phyloP scores from a whole-genome alignment of 2,329 filamentous ascomycete species.

The Penicillium occitanis region DNA sequence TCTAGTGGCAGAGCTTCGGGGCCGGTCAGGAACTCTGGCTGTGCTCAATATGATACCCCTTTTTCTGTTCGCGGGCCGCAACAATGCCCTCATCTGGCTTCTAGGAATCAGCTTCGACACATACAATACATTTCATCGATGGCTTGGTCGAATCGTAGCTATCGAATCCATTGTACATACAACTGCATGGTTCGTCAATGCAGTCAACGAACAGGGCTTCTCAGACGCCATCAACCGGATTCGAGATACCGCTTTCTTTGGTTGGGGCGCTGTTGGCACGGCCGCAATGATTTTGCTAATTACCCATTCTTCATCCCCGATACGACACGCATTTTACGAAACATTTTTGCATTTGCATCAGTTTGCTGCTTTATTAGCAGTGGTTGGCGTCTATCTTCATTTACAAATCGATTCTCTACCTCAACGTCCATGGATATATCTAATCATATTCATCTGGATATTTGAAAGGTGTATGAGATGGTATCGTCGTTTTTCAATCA shows the following conservation, averaged over 20 bases:
- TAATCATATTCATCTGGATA: constrained; percentile 42
- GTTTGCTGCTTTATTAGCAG: constrained; percentile 43
- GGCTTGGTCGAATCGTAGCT: constrained; percentile 76
- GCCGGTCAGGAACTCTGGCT: constrained; percentile 78
- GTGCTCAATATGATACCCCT: constrained; percentile 90
- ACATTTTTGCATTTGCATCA: constrained; percentile 51
- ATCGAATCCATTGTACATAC: constrained; percentile 70
- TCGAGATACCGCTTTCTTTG: constrained; percentile 42
- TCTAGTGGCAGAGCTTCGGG: constrained; percentile 77
- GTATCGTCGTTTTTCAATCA: constrained; percentile 54
- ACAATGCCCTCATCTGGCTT: constrained; percentile 83
- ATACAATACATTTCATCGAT: constrained; percentile 86
- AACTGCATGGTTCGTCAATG: constrained; percentile 74
- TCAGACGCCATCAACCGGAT: constrained; percentile 37
- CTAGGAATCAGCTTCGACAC: constrained; percentile 92
- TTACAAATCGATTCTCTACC: constrained; percentile 43
- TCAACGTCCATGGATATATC: constrained; percentile 41
- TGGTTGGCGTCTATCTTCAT: constrained; percentile 48
- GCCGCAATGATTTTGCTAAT: constrained; percentile 41
- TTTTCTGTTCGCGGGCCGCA: constrained; percentile 82
- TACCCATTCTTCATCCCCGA: constrained; percentile 46
- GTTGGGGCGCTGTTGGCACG: constrained; percentile 48
- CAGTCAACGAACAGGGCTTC: constrained; percentile 40
- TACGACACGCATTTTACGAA: constrained; percentile 50
- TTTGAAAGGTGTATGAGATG: constrained; percentile 49